Percentiles rank a stretch among this genome's conserved stretches.
phyloP scores from a whole-genome alignment of 305 asterid species.

The Striga hermonthica region DNA sequence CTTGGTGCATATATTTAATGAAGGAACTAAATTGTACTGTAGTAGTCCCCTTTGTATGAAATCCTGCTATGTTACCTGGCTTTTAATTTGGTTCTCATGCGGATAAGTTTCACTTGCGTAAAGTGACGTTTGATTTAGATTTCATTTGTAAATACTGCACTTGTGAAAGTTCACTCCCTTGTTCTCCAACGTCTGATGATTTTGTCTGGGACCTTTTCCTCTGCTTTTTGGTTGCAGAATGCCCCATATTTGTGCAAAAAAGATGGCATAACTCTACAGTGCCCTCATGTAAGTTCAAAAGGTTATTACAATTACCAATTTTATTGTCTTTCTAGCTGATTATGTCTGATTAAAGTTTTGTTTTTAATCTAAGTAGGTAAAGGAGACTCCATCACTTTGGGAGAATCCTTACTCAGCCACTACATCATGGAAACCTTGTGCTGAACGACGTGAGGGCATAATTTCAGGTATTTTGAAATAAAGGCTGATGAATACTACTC shows the following conservation, averaged over 20 bases:
- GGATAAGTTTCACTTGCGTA: neutral
- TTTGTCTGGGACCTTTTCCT: conserved; percentile 26
- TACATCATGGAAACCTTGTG: conserved; percentile 97
- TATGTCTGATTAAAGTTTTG: conserved; percentile 19
- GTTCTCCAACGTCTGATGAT: conserved; percentile 16
- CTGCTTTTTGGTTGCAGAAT: conserved; percentile 52
- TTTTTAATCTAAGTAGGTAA: conserved; percentile 54
- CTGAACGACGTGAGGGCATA: conserved; percentile 68
- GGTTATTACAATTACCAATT: conserved; percentile 13
- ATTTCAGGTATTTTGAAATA: conserved; percentile 53
- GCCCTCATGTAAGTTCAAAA: conserved; percentile 68
- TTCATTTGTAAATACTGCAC: conserved; percentile 1
- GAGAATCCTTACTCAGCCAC: conserved; percentile 95
- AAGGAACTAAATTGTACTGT: neutral
- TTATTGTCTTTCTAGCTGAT: conserved; percentile 17
- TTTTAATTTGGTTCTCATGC: conserved; percentile 5
- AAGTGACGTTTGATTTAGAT: neutral
- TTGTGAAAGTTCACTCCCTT: conserved; percentile 4
- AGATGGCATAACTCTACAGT: conserved; percentile 85
- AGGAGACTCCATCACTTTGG: conserved; percentile 93
- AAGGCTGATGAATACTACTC: conserved; percentile 1
- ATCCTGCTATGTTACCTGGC: neutral
- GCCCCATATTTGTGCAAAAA: conserved; percentile 88
- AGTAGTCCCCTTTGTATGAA: neutral
- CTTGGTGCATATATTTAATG: conserved; percentile 3